Evolutionary conservation across 2,329 filamentous ascomycete species (phyloP).

Genomic region (Pseudocercospora cruenta): DNA sequence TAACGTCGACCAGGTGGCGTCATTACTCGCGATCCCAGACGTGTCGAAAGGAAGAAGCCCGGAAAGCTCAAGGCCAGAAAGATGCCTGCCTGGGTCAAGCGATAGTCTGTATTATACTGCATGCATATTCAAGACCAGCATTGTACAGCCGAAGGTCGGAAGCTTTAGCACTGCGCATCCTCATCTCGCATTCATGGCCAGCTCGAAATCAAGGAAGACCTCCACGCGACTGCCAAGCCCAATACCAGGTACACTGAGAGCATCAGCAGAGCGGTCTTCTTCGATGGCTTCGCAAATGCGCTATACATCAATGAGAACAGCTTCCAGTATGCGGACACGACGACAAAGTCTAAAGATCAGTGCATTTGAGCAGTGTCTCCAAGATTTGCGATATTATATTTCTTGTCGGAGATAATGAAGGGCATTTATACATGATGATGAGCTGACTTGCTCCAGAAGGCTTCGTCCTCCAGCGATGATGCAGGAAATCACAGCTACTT

Average conservation of each 20-base stretch:
- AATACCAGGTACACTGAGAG: not conserved
- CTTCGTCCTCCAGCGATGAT: too few relatives aligned
- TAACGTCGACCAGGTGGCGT: constrained; percentile 70
- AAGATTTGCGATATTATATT: too few relatives aligned
- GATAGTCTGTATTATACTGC: constrained; percentile 44
- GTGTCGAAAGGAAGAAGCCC: constrained; percentile 97
- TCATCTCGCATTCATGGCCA: not conserved
- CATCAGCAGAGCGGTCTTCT: too few relatives aligned
- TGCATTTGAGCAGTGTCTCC: too few relatives aligned
- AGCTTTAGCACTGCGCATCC: not conserved
- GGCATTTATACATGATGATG: too few relatives aligned
- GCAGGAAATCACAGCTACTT: too few relatives aligned
- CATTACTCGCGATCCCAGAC: constrained; percentile 86
- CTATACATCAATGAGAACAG: too few relatives aligned
- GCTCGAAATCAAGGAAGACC: not conserved
- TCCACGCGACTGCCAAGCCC: not conserved
- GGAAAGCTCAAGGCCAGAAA: constrained; percentile 96
- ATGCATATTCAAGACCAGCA: constrained; percentile 4
- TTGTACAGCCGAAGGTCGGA: not conserved
- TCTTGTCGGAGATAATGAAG: too few relatives aligned
- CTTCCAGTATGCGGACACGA: too few relatives aligned
- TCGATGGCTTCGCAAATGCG: too few relatives aligned
- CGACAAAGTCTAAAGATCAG: too few relatives aligned
- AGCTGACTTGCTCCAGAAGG: too few relatives aligned
- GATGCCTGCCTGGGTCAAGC: constrained; percentile 97